Conservation (phyloP, 345 rosid species). For the Populus davidiana region DNA sequence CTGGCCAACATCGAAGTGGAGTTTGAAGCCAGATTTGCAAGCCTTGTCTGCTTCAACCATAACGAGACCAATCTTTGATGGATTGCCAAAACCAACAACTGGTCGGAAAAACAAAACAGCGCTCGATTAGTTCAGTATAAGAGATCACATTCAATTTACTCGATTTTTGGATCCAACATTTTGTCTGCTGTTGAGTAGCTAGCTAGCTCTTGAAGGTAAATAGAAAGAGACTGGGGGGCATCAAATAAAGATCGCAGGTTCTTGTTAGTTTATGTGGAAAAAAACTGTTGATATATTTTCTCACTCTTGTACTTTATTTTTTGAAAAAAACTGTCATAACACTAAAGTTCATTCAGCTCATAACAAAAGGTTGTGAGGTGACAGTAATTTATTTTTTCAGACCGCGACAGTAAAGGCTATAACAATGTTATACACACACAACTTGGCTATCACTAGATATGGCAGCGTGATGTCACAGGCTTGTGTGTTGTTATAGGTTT, state of each 20-base stretch:
- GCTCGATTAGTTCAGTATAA: constrained; percentile 10
- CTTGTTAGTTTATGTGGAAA: background rate
- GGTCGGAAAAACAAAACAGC: constrained; percentile 30
- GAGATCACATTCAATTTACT: background rate
- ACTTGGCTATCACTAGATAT: background rate
- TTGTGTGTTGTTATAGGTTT: no score
- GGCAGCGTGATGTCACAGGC: no score
- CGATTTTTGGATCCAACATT: background rate
- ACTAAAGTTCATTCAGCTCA: background rate
- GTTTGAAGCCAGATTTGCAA: constrained; percentile 26
- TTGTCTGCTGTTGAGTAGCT: background rate
- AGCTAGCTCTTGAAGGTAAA: background rate
- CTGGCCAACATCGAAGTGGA: constrained; percentile 19
- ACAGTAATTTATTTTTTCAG: no score
- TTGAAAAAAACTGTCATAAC: no score
- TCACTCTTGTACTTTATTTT: background rate
- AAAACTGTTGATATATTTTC: background rate
- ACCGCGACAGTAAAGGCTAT: background rate
- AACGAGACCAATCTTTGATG: constrained; percentile 28
- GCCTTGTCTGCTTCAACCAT: constrained; percentile 22
- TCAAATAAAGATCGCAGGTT: background rate
- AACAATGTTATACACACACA: no score
- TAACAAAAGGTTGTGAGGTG: no score
- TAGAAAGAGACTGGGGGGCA: background rate
- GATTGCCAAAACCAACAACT: constrained; percentile 25